Evolutionary conservation across 1,139 yeast genomes (phyloP), one percentile per base, ranked within the genome.

Genomic region (Yamadazyma aaseri): DNA sequence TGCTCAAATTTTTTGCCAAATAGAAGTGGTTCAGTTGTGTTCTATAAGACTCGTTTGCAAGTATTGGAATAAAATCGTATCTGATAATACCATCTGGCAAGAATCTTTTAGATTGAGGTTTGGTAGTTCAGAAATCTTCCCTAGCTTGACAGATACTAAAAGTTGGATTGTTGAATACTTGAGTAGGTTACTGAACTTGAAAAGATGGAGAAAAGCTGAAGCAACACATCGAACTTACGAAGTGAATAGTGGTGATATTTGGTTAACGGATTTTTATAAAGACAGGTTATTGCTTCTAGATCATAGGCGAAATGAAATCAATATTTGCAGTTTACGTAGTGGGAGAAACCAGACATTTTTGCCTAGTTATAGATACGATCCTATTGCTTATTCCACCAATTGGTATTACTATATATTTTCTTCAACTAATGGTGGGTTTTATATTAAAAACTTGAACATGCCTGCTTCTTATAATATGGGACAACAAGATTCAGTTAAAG

Each of bases 1-100:
- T 40, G 71, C 79, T 32, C 62, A 68, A 33, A 63, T 81, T 13
- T 74, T 82, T 43, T 65, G 81, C 17, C 62, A 73, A 41, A 61
- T 81, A 12, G 85, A 80, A 33, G 77, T 82, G 3, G 53, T 63
- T 9, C 78, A 81, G 32, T 60, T 82, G 27, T 60, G 64, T 34
- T 58, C 58, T 16, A 51, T 79, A 13, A 65, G 80, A 20, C 56
- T 68, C 28, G 83, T 81, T 3, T 80, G 86, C 46, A 66, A 58
- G 27, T 51, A 60, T 13, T 77, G 86, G 74, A 57, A 72, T 38
- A 49, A 51, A 28, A 65, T 79, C 5, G 70, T 80, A 4, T 68
- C 69, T 39, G 81, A 81, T 50, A 74, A 74, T 40, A 72, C 71
- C 32, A 67, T 81, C 5, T 82, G 90, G 90, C 69, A 70, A 47